These are phyloP conservation scores for Neopestalotiopsis clavispora DNA, from an alignment of 2,329 filamentous ascomycete genomes.

Conservation along the genomic window DNA sequence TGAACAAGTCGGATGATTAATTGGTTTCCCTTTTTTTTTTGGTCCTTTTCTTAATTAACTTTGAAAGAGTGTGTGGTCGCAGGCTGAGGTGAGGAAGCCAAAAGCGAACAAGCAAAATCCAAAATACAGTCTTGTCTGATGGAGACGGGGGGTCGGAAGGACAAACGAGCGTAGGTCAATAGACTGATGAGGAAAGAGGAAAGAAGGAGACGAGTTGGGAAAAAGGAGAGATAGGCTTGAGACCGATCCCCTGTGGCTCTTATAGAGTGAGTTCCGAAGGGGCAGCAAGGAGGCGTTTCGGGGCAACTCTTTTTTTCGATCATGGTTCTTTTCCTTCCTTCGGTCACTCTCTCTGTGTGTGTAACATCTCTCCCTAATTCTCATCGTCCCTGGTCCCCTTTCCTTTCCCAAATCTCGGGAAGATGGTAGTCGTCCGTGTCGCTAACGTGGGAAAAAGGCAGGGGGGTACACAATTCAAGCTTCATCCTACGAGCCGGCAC, in stretches of 20 bases:
- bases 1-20: background rate
- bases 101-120: background rate
- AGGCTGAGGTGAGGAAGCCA: background rate
- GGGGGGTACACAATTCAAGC: background rate
- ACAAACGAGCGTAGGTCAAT: conserved; percentile 8
- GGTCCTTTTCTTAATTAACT: background rate
- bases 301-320: background rate
- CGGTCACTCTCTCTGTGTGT: background rate
- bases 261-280: background rate
- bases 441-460: background rate
- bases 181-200: background rate
- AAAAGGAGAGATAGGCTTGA: background rate
- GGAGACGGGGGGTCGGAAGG: background rate
- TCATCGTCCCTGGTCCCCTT: too few species aligned
- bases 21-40: background rate
- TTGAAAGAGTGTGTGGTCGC: background rate
- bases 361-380: too few species aligned
- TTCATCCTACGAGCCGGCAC: background rate
- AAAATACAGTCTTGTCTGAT: background rate
- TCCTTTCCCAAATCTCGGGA: background rate
- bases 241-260: background rate
- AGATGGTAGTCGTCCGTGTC: background rate
- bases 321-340: background rate
- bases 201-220: background rate
- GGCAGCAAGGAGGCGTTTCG: background rate